These are phyloP conservation scores for Phytophthora pinifolia DNA, from an alignment of 352 stramenopile species.

Conservation along the genomic window DNA sequence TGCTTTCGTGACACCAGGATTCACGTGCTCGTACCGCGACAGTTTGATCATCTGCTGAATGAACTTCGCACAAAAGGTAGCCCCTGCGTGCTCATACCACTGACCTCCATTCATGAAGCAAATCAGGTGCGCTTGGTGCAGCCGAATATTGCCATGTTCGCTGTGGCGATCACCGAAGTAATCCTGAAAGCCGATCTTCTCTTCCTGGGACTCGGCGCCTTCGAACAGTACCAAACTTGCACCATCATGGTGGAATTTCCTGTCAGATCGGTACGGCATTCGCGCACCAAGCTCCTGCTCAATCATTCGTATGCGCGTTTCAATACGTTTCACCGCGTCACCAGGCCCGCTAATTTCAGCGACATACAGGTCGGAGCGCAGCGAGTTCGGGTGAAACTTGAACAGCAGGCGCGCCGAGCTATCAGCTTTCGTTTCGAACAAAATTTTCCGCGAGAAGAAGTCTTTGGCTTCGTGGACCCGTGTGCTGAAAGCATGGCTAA, in stretches of 20 bases:
- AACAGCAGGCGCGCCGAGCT: constrained; percentile 36
- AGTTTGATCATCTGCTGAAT: constrained; percentile 83
- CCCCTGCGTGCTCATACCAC: constrained; percentile 67
- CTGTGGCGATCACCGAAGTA: constrained; percentile 60
- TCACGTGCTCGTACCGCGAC: constrained; percentile 61
- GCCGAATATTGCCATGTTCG: constrained; percentile 47
- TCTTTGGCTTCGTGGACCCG: constrained; percentile 53
- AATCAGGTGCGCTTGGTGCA: constrained; percentile 75
- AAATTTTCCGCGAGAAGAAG: constrained; percentile 72
- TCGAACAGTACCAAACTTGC: constrained; percentile 75
- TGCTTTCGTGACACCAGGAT: constrained; percentile 39
- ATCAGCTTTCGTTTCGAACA: constrained; percentile 46
- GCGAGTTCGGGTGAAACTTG: constrained; percentile 57
- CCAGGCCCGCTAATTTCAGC: constrained; percentile 69
- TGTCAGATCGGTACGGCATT: constrained; percentile 39
- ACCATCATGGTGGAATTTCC: constrained; percentile 60
- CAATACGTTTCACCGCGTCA: constrained; percentile 55
- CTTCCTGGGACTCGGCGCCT: constrained; percentile 57
- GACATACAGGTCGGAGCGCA: constrained; percentile 72
- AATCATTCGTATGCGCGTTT: constrained; percentile 61
- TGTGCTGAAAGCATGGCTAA: constrained; percentile 72
- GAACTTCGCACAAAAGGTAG: constrained; percentile 67
- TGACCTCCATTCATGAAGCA: constrained; percentile 70
- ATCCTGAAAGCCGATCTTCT: constrained; percentile 68
- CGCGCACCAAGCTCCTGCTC: constrained; percentile 68